Percentiles rank a stretch among this genome's conserved stretches.
phyloP scores from a whole-genome alignment of 139 green algal genomes.

The Coelastrella sp. region DNA sequence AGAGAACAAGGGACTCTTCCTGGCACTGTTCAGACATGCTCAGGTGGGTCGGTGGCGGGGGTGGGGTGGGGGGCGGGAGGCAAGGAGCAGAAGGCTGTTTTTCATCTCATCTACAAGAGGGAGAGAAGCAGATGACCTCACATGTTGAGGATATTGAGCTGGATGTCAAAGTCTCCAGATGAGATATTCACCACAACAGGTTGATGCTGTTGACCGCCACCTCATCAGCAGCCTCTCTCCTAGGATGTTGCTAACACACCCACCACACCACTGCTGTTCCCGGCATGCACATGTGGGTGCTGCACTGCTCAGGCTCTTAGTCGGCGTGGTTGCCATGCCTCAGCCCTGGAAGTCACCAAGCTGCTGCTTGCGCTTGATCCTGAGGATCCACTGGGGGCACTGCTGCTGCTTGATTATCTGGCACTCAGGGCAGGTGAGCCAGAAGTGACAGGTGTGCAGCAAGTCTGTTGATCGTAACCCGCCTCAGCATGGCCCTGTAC shows the following conservation, averaged over 20 bases:
- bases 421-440: slow-evolving; percentile 45
- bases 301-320: slow-evolving; percentile 66
- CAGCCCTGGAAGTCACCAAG: slow-evolving; percentile 92
- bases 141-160: no score
- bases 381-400: slow-evolving; percentile 83
- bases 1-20: slow-evolving; percentile 87
- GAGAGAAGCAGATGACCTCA: no score
- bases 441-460: not conserved
- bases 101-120: not conserved
- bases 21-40: slow-evolving; percentile 85
- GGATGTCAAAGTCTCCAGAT: no score
- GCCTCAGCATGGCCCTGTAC: not conserved
- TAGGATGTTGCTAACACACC: no score
- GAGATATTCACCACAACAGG: no score
- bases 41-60: slow-evolving; percentile 56
- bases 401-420: slow-evolving; percentile 91
- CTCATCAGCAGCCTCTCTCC: no score
- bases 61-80: not conserved
- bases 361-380: slow-evolving; percentile 89
- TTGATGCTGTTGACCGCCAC: no score
- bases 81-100: slow-evolving; percentile 5
- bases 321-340: slow-evolving; percentile 82
- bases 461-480: not conserved
- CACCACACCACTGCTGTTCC: not conserved
- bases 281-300: not conserved